Base-by-base conservation (phyloP, 306 rosid species). In the Lathyrus tuberosus region DNA sequence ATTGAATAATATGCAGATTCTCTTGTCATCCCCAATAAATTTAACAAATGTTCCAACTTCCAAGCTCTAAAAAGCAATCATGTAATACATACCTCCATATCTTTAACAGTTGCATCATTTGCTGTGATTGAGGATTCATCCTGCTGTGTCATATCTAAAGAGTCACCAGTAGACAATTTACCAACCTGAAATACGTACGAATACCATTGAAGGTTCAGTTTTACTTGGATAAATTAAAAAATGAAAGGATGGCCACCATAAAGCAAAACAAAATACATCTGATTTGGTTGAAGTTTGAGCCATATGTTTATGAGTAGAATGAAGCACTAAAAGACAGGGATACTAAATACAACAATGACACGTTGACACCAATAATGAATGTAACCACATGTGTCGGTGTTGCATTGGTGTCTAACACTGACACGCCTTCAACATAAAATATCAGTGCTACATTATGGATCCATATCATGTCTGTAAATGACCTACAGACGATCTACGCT, bases 111-210 rank as follows among this genome's bases (percentile, higher is more conserved):
- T 41, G 99, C 97, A 80, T 89, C 96, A 73, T 91, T 94, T 63
- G 97, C 88, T 49, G 70, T 28, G 72, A 94, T 91, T 42, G 96
- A 81, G 77, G 87, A 76, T 91, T 94, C 97, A 86, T 94, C 99
- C 18, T 87, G 95, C n/a, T 73, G 43, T 33, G 89, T 70, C 95
- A 89, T 94, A 70, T 94, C 99, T 17, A 94, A 79, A 59, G 99
- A 94, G 83, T 94, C 93, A n/a, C 99, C 99, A 22, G 99, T 94
- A 41, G 99, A 94, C 80, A 94, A 80, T 33, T 87, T 94, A 14
- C 85, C 99, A 59, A 83, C 80, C 99, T 94, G 88, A 62, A 52
- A 73, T 78, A 74, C 40, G 72, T 46, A 48, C 30, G 67, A 41
- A 63, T 49, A 47, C 56, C 30, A 37, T 62, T 16, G 3, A 48